Evolutionary conservation across 2,329 filamentous ascomycete species (phyloP).

Genomic region (Endocalyx cinctus): DNA sequence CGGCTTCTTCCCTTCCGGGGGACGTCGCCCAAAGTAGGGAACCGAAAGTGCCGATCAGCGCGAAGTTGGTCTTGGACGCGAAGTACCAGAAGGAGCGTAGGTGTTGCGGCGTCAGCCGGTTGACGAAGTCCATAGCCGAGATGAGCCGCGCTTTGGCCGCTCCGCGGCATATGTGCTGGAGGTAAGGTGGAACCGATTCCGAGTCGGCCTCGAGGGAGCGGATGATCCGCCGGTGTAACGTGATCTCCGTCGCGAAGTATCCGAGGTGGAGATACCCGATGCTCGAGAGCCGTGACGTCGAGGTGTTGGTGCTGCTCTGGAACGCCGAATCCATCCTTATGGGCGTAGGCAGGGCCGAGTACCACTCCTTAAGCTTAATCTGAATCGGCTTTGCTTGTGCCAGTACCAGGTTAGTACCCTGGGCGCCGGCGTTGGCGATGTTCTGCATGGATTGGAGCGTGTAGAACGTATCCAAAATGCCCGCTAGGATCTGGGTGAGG

Average conservation of each 20-base stretch:
- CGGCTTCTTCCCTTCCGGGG: slow-evolving; percentile 80
- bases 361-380: slow-evolving; percentile 79
- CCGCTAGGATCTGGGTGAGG: slow-evolving; percentile 69
- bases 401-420: slow-evolving; percentile 69
- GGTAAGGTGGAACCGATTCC: slow-evolving; percentile 64
- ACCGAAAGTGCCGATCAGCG: slow-evolving; percentile 90
- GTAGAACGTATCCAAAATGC: slow-evolving; percentile 80
- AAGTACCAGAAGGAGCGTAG: slow-evolving; percentile 93
- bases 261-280: slow-evolving; percentile 81
- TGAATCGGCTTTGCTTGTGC: slow-evolving; percentile 77
- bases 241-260: slow-evolving; percentile 93
- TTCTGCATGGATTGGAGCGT: slow-evolving; percentile 70
- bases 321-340: slow-evolving; percentile 64
- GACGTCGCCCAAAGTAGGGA: slow-evolving; percentile 85
- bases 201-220: slow-evolving; percentile 60
- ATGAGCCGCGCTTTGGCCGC: slow-evolving; percentile 92
- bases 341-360: slow-evolving; percentile 58
- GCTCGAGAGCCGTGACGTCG: slow-evolving; percentile 50
- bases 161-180: slow-evolving; percentile 86
- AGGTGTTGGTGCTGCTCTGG: slow-evolving; percentile 32
- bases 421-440: slow-evolving; percentile 60
- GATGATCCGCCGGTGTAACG: slow-evolving; percentile 85
- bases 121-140: slow-evolving; percentile 96
- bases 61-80: slow-evolving; percentile 84
- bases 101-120: slow-evolving; percentile 80